Base-by-base conservation (phyloP, 768 basidiomycete species). In the Mycena maculata region DNA sequence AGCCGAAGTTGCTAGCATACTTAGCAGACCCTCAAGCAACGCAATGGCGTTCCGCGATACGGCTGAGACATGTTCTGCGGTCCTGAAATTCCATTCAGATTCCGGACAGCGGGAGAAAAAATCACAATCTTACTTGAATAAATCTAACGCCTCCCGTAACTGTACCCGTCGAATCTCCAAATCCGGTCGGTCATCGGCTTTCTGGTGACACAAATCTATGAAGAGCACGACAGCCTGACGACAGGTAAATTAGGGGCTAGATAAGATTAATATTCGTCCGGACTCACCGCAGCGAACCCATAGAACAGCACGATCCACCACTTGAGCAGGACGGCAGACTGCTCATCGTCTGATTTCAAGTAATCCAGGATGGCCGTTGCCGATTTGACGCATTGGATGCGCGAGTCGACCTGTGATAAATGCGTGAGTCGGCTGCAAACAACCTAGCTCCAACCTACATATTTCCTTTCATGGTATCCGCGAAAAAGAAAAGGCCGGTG, bases 221-320 rank as follows among this genome's bases (percentile, higher is more conserved):
- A 76, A 76, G 20, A 76, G 63, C 18, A 76, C 74, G 11, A 76
- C 71, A 23, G 70, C 65, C 74, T 75, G 30, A 3, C 25, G 33
- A 22, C n/a, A 62, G 41, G 38, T 22, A 20, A 8, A 5, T 52
- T 38, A 33, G 30, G 25, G 23, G 16, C n/a, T 18, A 36, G 10
- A 27, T 20, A 30, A 7, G 15, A 39, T n/a, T 5, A 48, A 8
- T 6, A 28, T 30, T 20, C 16, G 36, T 16, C n/a, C 44, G 15
- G 7, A 66, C 73, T 33, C 47, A 74, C 74, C 12, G 75, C 75
- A 16, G 72, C 67, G 49, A 76, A 75, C 2, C 74, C 73, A 59
- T 72, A 73, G n/a, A 71, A 72, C 22, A 75, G 61, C 5, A 72
- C 69, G 48, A 71, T 65, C 70, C 70, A 76, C 74, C 73, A 76